Base-by-base conservation (phyloP, 2,329 filamentous ascomycete genomes). In the Penicillium thymicola region DNA sequence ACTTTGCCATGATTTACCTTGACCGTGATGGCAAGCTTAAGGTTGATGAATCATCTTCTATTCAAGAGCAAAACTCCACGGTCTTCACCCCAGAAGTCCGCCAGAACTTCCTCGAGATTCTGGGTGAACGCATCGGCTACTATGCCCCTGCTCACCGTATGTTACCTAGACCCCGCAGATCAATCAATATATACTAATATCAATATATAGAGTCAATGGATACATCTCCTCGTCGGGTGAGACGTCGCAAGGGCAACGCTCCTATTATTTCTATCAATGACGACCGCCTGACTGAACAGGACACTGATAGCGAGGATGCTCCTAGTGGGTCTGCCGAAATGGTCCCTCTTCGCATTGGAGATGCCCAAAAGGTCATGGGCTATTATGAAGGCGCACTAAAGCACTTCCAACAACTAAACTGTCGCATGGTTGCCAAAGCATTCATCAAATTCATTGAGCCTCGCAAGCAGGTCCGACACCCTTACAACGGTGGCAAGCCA, bases 361-460 rank as follows among this genome's bases (percentile, higher is more conserved):
- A 79, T 36, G 63, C 62, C 4, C 67, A 71, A 9, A 74, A 71
- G 55, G 63, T 78, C 11, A 59, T 68, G 7, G 59, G 67, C 14
- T 80, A 75, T 62, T 80, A 79, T 55, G 67, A 72, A 42, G 65
- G 66, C 37, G 73, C 74, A 5, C 70, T 79, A 23, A 72, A 72
- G 57, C 68, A 73, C 45, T 72, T 80, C 59, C 76, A 79, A 58
- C 78, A 80, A 53, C 68, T 76, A 32, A 76, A 75, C 58, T 79
- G 77, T 59, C 77, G 76, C 21, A 67, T 75, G 51, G 70, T 80
- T 21, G 72, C 74, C 34, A 79, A 79, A 57, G 72, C 72, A 18
- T 79, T 77, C 58, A 79, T 80, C 59, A 79, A 76, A 59, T 70
- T 72, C 18, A 78, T 79, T 44, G 75, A 79, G 55, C 78, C 77